These are phyloP conservation scores for Trypanosoma lewisi DNA, from an alignment of 208 protist species.

Conservation along the genomic window DNA sequence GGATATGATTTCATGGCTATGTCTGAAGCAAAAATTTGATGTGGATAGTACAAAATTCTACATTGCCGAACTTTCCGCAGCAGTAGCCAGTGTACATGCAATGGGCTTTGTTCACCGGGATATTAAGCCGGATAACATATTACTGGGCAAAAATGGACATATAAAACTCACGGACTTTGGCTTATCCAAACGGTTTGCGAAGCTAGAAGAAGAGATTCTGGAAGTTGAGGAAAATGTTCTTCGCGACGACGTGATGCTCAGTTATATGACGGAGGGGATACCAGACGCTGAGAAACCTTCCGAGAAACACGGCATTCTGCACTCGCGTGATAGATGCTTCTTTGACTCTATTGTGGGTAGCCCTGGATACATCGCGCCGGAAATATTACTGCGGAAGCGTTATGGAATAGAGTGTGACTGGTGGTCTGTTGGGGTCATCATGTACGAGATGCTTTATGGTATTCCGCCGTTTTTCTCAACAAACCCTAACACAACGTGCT, in stretches of 20 bases:
- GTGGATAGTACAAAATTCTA: slow-evolving; percentile 88
- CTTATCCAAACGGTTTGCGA: slow-evolving; percentile 90
- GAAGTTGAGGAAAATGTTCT: slow-evolving; percentile 40
- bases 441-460: slow-evolving; percentile 97
- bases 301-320: slow-evolving; percentile 2
- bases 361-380: slow-evolving; percentile 97
- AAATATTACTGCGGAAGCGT: slow-evolving; percentile 91
- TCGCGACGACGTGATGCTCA: background rate
- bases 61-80: slow-evolving; percentile 89
- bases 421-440: slow-evolving; percentile 98
- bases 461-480: slow-evolving; percentile 96
- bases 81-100: slow-evolving; percentile 88
- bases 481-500: slow-evolving; percentile 88
- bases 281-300: background rate
- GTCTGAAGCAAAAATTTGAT: slow-evolving; percentile 86
- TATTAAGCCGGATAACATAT: slow-evolving; percentile 98
- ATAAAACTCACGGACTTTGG: slow-evolving; percentile 98
- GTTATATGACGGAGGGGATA: background rate
- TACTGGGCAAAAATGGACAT: slow-evolving; percentile 95
- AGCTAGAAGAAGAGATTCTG: slow-evolving; percentile 61
- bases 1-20: slow-evolving; percentile 93
- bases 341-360: slow-evolving; percentile 95
- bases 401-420: slow-evolving; percentile 97
- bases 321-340: slow-evolving; percentile 41
- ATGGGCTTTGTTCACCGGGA: slow-evolving; percentile 94